Conservation (phyloP, 2,329 filamentous ascomycete species). For the Corynespora cassiicola region DNA sequence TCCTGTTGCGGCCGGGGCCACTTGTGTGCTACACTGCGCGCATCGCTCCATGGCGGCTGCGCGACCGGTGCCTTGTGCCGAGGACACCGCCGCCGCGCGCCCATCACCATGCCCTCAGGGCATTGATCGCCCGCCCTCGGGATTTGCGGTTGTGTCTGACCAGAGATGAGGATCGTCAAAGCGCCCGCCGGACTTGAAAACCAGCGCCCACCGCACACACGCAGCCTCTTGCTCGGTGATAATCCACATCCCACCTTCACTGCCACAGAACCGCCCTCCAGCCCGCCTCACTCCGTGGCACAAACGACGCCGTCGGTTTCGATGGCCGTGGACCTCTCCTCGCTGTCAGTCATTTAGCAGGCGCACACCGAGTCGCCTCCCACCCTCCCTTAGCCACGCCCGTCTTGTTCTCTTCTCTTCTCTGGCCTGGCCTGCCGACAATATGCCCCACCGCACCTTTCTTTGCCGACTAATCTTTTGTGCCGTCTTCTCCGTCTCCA, state of each 20-base stretch:
- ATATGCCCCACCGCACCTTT: conserved; percentile 40
- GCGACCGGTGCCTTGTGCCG: conserved; percentile 1
- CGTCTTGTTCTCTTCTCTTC: conserved; percentile 9
- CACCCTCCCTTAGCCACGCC: conserved; percentile 3
- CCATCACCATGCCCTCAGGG: conserved; percentile 9
- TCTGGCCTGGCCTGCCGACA: conserved; percentile 24
- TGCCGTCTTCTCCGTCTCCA: conserved; percentile 39
- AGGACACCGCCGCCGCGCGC: conserved; percentile 3
- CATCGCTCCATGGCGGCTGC: too few species aligned
- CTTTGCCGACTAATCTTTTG: conserved; percentile 41
- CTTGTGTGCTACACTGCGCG: too few species aligned
- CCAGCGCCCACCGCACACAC: conserved; percentile 4
- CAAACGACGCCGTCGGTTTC: conserved; percentile 7
- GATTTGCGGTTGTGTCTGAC: conserved; percentile 23
- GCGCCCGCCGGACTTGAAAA: conserved; percentile 14
- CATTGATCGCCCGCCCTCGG: conserved; percentile 30
- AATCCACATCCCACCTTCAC: not conserved
- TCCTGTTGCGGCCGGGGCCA: too few species aligned
- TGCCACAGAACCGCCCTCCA: conserved; percentile 7
- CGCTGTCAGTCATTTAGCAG: conserved; percentile 12
- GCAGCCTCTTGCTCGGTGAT: not conserved
- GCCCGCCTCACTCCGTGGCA: conserved; percentile 8
- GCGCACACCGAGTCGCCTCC: conserved; percentile 6
- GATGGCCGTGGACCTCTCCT: conserved; percentile 6
- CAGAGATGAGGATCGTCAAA: conserved; percentile 28